A percentile compares a stretch with the other conserved stretches of the same genome.
Evolutionary conservation across 331 rosid species (phyloP).

Genomic region (Acacia pycnantha): DNA sequence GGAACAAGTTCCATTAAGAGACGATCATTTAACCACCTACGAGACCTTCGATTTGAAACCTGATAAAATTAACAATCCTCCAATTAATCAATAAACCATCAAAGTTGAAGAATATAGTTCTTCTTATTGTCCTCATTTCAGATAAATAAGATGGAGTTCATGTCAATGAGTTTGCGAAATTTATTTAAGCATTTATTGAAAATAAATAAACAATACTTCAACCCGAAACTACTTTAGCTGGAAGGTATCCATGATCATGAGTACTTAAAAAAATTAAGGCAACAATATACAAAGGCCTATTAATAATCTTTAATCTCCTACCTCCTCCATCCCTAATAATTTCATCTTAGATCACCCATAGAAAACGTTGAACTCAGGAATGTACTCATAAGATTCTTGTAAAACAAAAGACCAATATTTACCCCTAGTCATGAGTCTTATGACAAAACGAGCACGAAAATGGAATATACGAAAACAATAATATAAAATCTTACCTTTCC

Average conservation of each 20-base stretch:
- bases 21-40: conserved; percentile 91
- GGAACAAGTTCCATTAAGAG: conserved; percentile 92
- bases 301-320: not conserved
- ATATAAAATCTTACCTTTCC: not conserved
- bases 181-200: not conserved
- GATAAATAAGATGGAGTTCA: not conserved
- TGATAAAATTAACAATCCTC: conserved; percentile 29
- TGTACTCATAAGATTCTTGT: not conserved
- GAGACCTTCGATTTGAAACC: conserved; percentile 84
- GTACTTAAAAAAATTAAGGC: no score
- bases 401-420: not conserved
- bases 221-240: not conserved
- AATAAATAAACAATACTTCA: not conserved
- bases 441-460: not conserved
- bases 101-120: not conserved
- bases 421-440: not conserved
- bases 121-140: not conserved
- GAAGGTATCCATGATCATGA: not conserved
- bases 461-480: not conserved
- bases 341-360: not conserved
- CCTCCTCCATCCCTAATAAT: not conserved
- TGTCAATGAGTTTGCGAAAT: not conserved
- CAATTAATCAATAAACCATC: conserved; percentile 5
- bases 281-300: no score
- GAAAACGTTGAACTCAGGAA: not conserved